Percentiles rank a stretch among this genome's conserved stretches.
Conservation (phyloP, 495 filamentous ascomycete genomes). For the Tuber calosporum region DNA sequence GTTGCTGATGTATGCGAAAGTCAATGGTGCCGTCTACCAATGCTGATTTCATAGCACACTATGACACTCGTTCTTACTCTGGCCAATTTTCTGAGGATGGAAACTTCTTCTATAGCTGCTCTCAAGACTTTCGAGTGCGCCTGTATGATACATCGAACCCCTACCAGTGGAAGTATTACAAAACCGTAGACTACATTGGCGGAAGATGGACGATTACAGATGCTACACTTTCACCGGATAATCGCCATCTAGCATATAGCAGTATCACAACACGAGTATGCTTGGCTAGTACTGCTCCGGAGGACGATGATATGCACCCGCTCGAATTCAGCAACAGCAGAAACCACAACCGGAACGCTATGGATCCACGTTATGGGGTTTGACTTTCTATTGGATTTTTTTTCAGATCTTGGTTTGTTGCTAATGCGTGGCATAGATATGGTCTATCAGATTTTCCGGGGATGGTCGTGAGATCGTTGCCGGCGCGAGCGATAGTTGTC, state of each 20-base stretch:
- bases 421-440: constrained; percentile 55
- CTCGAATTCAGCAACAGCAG: constrained; percentile 61
- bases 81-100: constrained; percentile 96
- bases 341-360: constrained; percentile 42
- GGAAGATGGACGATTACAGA: constrained; percentile 96
- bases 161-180: constrained; percentile 92
- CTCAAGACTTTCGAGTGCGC: constrained; percentile 84
- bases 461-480: constrained; percentile 88
- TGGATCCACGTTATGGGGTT: constrained; percentile 37
- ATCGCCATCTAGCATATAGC: constrained; percentile 79
- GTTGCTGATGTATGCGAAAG: constrained; percentile 38
- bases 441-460: constrained; percentile 85
- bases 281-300: constrained; percentile 78
- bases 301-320: constrained; percentile 66
- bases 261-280: constrained; percentile 77
- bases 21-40: constrained; percentile 62
- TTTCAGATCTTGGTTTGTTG: constrained; percentile 13
- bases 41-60: constrained; percentile 83
- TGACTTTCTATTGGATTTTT: neutral
- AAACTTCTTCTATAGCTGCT: constrained; percentile 94
- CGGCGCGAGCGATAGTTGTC: constrained; percentile 67
- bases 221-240: constrained; percentile 85
- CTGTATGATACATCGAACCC: constrained; percentile 98
- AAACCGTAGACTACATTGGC: constrained; percentile 75
- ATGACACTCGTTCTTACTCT: constrained; percentile 76